Conservation (phyloP, 805 yeast genomes). For the Teunomyces pallodes region DNA sequence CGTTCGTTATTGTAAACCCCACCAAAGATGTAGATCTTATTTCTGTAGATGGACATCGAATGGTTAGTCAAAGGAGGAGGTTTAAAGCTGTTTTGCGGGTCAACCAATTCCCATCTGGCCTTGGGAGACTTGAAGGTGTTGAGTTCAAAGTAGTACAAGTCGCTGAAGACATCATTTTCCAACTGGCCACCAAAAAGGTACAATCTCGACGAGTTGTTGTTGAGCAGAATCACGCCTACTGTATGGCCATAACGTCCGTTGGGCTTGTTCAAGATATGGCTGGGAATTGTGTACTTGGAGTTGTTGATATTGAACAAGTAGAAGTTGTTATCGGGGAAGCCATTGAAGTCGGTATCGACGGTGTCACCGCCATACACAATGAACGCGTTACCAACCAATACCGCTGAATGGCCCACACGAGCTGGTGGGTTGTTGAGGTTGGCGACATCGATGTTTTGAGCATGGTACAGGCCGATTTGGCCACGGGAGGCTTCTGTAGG, state of each 20-base stretch:
- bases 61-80: constrained; percentile 92
- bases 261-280: constrained; percentile 59
- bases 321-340: constrained; percentile 83
- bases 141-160: constrained; percentile 81
- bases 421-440: constrained; percentile 87
- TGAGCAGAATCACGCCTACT: constrained; percentile 64
- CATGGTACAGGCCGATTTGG: constrained; percentile 26
- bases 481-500: constrained; percentile 35
- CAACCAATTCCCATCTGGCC: constrained; percentile 79
- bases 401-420: constrained; percentile 92
- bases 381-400: constrained; percentile 90
- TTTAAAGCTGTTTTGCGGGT: constrained; percentile 44
- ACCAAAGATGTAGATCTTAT: constrained; percentile 83
- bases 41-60: constrained; percentile 77
- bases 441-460: constrained; percentile 42
- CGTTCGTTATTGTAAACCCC: constrained; percentile 72
- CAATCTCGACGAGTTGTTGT: constrained; percentile 47
- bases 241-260: constrained; percentile 94
- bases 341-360: constrained; percentile 68
- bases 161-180: constrained; percentile 78
- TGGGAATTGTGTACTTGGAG: constrained; percentile 43
- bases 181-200: constrained; percentile 95
- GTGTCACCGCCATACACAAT: constrained; percentile 98
- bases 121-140: constrained; percentile 80
- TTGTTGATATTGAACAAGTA: constrained; percentile 71